Conservation (phyloP, 2,329 filamentous ascomycete genomes). For the Fusarium torreyae region DNA sequence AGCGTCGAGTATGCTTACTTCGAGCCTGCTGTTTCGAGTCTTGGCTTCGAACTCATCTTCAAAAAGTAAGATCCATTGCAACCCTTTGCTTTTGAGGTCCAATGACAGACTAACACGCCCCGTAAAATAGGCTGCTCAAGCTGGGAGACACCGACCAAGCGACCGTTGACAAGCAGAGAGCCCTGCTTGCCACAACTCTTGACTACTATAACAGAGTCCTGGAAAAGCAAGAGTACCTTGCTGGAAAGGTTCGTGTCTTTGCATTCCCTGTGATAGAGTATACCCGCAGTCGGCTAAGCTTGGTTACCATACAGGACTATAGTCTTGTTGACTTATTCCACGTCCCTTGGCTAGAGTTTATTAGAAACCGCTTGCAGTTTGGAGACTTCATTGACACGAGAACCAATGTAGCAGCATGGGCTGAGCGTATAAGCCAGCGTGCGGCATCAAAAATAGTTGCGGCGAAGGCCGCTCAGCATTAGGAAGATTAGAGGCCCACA, state of each 20-base stretch:
- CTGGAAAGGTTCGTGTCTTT: neutral
- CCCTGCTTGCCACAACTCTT: neutral
- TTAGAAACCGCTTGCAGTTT: neutral
- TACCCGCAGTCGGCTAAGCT: too few relatives aligned
- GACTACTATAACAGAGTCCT: neutral
- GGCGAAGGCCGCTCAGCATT: neutral
- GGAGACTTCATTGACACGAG: neutral
- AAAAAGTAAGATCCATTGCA: neutral
- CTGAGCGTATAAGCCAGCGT: neutral
- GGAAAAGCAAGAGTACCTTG: neutral
- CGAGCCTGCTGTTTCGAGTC: neutral
- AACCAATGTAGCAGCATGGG: neutral
- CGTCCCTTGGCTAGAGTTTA: neutral
- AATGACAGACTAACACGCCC: too few relatives aligned
- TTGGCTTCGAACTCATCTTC: neutral
- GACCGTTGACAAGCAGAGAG: neutral
- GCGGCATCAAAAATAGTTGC: neutral
- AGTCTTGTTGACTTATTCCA: conserved; percentile 5
- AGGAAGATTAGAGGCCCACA: neutral
- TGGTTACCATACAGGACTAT: neutral
- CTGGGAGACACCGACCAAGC: neutral
- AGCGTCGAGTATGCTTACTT: neutral
- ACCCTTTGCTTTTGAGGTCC: too few relatives aligned
- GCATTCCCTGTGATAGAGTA: too few relatives aligned
- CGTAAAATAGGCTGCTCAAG: neutral